Evolutionary conservation across 495 filamentous ascomycete species (phyloP), one percentile per base, ranked within the genome.

Genomic region (Tuber borchii): DNA sequence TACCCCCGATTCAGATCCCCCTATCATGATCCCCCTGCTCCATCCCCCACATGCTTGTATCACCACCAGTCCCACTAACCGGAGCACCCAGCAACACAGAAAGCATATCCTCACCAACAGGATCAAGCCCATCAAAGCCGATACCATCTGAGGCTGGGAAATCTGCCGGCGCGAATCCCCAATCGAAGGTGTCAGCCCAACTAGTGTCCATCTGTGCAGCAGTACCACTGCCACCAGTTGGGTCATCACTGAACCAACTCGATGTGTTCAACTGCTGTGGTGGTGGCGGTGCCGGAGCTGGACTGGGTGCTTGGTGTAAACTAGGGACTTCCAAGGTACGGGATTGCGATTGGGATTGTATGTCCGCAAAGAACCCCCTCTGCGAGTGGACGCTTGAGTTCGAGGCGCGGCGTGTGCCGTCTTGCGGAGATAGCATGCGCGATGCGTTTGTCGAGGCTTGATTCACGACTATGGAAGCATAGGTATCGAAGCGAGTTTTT

Each of bases 251-350:
- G 17, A 46, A 75, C 78, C 78, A 79, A 75, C 20, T 75, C 20
- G 48, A n/a, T 48, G 73, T 37, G 12, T 40, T 78, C 34, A 72
- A 61, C 17, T 71, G 72, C 43, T 71, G 77, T 22, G 56, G 45
- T 43, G 69, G 75, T 39, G 72, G 77, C 14, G 48, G 43, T 17
- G 71, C 75, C 46, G 76, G 19, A 39, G 51, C 61, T 43, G 73
- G 78, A 14, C 69, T 37, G 19, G 76, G 72, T 9, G 74, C 69
- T 72, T 74, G 76, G 40, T 70, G 71, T 74, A 79, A 72, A 44
- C 76, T 43, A 46, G 80, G 80, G 34, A 82, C 79, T 37, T 81
- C 80, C 22, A 82, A 71, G 51, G 79, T 82, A 45, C 81, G 78
- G 69, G 73, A 71, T 71, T 61, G 71, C 26, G 71, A 71, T 31